Conservation (phyloP, 2,329 filamentous ascomycete genomes). For the Neofusicoccum sp. region DNA sequence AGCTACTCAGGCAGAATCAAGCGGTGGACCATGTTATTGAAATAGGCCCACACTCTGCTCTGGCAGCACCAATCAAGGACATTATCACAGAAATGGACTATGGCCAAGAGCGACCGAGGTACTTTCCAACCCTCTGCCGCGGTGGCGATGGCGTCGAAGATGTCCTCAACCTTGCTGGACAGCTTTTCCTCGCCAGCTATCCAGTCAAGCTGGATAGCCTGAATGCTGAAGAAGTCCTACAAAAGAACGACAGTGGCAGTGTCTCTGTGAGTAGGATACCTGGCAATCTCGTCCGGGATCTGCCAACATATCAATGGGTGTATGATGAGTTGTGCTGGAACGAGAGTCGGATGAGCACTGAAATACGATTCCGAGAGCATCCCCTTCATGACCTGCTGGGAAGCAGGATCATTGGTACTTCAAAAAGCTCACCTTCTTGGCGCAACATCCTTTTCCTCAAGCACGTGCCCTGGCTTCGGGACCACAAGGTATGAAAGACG, state of each 20-base stretch:
- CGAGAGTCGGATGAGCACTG: slow-evolving; percentile 24
- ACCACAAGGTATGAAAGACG: slow-evolving; percentile 34
- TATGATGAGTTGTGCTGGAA: slow-evolving; percentile 24
- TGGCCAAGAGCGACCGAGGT: not conserved
- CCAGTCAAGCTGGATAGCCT: not conserved
- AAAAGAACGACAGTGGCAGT: no score
- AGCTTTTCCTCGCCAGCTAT: not conserved
- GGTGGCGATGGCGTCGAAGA: not conserved
- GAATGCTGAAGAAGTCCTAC: not conserved
- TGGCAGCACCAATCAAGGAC: slow-evolving; percentile 20
- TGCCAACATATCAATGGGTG: slow-evolving; percentile 31
- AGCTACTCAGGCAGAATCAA: not conserved
- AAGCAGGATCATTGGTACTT: slow-evolving; percentile 28
- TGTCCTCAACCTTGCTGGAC: not conserved
- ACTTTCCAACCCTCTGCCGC: slow-evolving; percentile 13
- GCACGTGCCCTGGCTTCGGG: slow-evolving; percentile 46
- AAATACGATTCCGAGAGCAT: slow-evolving; percentile 20
- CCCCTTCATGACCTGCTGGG: slow-evolving; percentile 28
- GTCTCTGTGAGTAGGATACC: not conserved
- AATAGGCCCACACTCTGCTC: slow-evolving; percentile 23
- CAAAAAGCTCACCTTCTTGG: slow-evolving; percentile 39
- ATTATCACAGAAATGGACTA: not conserved
- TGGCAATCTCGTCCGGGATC: slow-evolving; percentile 21
- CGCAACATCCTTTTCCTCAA: slow-evolving; percentile 40
- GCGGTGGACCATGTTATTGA: slow-evolving; percentile 22